Percentiles rank a stretch among this genome's conserved stretches.
Evolutionary conservation across 495 filamentous ascomycete species (phyloP).

Genomic region (Penicillium daleae): DNA sequence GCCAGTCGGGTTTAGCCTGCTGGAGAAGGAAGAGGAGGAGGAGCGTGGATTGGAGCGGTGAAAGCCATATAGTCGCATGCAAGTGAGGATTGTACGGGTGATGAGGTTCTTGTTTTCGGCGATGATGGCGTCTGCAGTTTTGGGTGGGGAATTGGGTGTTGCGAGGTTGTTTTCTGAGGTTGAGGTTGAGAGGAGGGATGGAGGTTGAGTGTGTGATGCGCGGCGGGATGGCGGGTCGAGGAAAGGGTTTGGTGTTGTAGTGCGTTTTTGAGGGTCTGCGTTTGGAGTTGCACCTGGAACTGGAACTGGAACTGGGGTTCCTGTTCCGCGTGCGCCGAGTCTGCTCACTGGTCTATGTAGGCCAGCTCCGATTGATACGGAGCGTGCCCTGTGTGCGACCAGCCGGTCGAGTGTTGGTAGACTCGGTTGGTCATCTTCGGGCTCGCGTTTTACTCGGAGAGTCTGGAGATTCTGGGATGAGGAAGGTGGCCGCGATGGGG

Average conservation of each 20-base stretch:
- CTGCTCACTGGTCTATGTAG: conserved; percentile 30
- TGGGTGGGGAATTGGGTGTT: conserved; percentile 26
- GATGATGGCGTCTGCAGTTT: conserved; percentile 42
- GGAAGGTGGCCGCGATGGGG: conserved; percentile 38
- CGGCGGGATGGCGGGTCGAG: conserved; percentile 28
- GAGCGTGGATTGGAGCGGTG: conserved; percentile 48
- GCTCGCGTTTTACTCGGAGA: conserved; percentile 45
- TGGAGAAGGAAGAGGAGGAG: conserved; percentile 21
- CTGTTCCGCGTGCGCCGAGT: conserved; percentile 18
- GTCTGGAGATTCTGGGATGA: conserved; percentile 42
- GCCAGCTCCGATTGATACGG: conserved; percentile 43
- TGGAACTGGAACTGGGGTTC: conserved; percentile 8
- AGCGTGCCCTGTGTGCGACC: conserved; percentile 39
- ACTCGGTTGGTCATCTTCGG: conserved; percentile 38
- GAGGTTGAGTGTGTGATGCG: conserved; percentile 19
- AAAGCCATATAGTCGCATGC: conserved; percentile 66
- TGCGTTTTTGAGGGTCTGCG: conserved; percentile 33
- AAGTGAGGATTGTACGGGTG: conserved; percentile 58
- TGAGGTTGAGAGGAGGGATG: conserved; percentile 23
- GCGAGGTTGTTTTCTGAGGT: conserved; percentile 19
- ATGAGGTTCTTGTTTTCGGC: conserved; percentile 48
- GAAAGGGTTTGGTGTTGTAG: conserved; percentile 34
- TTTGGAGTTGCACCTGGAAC: not conserved
- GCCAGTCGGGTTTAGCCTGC: conserved; percentile 18
- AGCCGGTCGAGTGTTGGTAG: conserved; percentile 41